Base-by-base conservation (phyloP, 177 flowering plant genomes). In the Tripterygium wilfordii region DNA sequence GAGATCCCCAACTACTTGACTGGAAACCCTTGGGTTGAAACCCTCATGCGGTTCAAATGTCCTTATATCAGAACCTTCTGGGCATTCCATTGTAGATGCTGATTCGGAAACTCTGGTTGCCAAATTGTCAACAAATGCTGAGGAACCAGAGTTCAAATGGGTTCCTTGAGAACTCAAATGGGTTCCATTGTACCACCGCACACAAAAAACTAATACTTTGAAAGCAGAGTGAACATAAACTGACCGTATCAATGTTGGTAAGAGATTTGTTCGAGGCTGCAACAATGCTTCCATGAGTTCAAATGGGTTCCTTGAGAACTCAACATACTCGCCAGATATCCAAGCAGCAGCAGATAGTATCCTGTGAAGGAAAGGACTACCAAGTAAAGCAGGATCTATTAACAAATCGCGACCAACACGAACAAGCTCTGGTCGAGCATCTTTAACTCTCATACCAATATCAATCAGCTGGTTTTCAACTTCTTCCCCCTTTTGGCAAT, bases 381-480 rank as follows among this genome's bases (percentile, higher is more conserved):
- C 87, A 51, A 92, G 94, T 43, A 92, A 72, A 33, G 99, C 96
- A 50, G 99, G 99, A 64, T 92, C 97, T 43, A 84, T 92, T 46
- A 92, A 61, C 49, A 89, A 64, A 56, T 76, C 85, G 25, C 97
- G 90, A 43, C 67, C 58, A 54, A 86, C 83, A 49, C 60, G 77
- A 42, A 89, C 92, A 53, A 92, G 88, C 66, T 80, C 72, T 1
- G 70, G 75, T 61, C 97, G 80, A 17, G 51, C 97, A 72, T 92
- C 99, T 58, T 56, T 78, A 27, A 92, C 97, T 67, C 99, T 77
- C 70, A 80, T 45, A 45, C 89, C 88, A 52, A 92, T 80, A 67
- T 92, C 99, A 56, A 89, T 63, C 43, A 92, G 68, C 67, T 92
- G 99, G 31, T 60, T 55, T 67, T 81, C 99, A 45, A 92, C 83